Base-by-base conservation (phyloP, 129 eudicot species). In the Glebionis coronaria region DNA sequence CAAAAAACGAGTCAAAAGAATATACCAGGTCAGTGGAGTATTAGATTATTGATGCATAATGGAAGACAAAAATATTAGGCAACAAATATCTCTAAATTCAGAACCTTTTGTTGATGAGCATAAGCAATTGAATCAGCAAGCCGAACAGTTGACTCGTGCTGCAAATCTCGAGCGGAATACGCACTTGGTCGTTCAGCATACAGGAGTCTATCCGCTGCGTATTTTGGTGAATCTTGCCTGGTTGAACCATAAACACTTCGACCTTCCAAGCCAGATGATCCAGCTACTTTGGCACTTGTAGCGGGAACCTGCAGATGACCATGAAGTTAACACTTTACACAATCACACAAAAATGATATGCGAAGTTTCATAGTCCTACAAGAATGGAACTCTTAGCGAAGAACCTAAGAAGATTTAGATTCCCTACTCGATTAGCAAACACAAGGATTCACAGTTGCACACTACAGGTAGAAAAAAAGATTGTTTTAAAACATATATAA, bases 61-160 rank as follows among this genome's bases (percentile, higher is more conserved):
- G 5, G 27, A 40, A 58, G 28, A 64, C 15, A 35, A 45, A 51
- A 12, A 27, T 4, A 49, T 27, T 5, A 23, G 65, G 15, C 3
- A 75, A n/a, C 44, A 54, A 70, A 44, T 12, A 46, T 21, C 35
- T 45, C 21, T 35, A 6, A n/a, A 73, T 54, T 9, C 51, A 23
- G 25, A 61, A 92, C 95, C 98, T 87, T 83, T 55, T 80, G 98
- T 65, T 92, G 88, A 75, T 61, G 86, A 59, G 85, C 72, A 78
- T 78, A 82, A 63, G 90, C 67, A 76, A 80, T 75, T 56, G 96
- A 73, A 73, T 92, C 98, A 46, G 83, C 72, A 75, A 75, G 82
- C 54, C 95, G 82, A 57, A 70, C 76, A 25, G 87, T 50, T 68
- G 87, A 52, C 67, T 88, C 97, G 56, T 45, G 81, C 57, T 78